Percentiles rank a stretch among this genome's conserved stretches.
Conservation (phyloP, 1,284 basidiomycete species). For the Wallemia ichthyophaga region DNA sequence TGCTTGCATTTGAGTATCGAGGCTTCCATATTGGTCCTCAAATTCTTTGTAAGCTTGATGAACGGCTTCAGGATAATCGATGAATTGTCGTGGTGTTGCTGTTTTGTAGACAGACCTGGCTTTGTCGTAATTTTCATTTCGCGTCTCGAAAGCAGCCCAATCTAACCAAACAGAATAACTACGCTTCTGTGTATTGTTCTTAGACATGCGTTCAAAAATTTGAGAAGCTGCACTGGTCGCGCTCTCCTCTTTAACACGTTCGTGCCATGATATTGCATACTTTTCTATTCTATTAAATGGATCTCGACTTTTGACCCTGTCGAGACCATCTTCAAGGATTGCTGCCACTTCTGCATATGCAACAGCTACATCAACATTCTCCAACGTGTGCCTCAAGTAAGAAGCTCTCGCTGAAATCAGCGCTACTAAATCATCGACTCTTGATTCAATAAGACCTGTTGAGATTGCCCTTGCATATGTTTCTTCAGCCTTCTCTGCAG, state of each 20-base stretch:
- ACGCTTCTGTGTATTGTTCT: conserved; percentile 1
- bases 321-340: conserved; percentile 10
- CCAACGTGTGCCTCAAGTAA: conserved; percentile 27
- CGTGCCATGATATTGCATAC: conserved; percentile 24
- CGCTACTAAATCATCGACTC: conserved; percentile 35
- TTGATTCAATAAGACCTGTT: conserved; percentile 5
- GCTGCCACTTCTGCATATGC: conserved; percentile 2
- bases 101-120: conserved; percentile 36
- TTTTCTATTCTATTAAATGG: conserved; percentile 40
- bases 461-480: conserved; percentile 4
- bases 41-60: conserved; percentile 66
- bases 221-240: conserved; percentile 10
- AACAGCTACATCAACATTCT: conserved; percentile 7
- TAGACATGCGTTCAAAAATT: conserved; percentile 6
- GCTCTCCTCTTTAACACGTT: conserved; percentile 9
- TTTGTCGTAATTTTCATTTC: conserved; percentile 18
- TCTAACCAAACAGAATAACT: conserved; percentile 10
- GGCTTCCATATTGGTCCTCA: conserved; percentile 48
- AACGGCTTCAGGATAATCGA: conserved; percentile 77
- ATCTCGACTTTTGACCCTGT: conserved; percentile 20
- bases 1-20: conserved; percentile 35
- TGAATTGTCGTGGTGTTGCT: conserved; percentile 24
- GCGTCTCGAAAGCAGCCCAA: conserved; percentile 15
- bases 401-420: conserved; percentile 34
- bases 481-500: conserved; percentile 1